Evolutionary conservation across 306 rosid genomes (phyloP).

Genomic region (Bauhinia variegata): DNA sequence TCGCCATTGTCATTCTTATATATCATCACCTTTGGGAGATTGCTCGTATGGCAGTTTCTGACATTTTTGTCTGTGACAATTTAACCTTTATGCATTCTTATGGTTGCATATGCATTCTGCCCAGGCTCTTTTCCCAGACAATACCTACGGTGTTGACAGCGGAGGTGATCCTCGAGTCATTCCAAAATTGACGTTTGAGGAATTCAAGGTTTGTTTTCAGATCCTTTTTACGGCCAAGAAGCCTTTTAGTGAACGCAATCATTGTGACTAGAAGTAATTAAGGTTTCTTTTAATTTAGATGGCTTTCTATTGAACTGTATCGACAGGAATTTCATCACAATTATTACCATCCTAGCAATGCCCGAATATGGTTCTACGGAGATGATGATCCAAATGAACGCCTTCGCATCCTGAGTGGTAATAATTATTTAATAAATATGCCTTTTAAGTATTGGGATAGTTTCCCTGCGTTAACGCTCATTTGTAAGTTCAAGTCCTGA

Average conservation of each 20-base stretch:
- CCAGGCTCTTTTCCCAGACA: constrained; percentile 97
- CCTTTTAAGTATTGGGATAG: constrained; percentile 24
- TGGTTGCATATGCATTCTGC: constrained; percentile 27
- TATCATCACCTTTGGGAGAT: constrained; percentile 1
- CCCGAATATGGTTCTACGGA: constrained; percentile 98
- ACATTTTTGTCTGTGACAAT: too few relatives aligned
- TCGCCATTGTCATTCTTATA: neutral
- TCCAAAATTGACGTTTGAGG: constrained; percentile 85
- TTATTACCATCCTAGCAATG: constrained; percentile 93
- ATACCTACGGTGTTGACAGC: constrained; percentile 92
- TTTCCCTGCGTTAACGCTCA: constrained; percentile 13
- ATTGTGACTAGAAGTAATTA: constrained; percentile 14
- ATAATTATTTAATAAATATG: constrained; percentile 13
- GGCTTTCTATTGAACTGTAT: constrained; percentile 31
- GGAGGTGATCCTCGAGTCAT: constrained; percentile 96
- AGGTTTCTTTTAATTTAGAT: neutral
- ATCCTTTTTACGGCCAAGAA: constrained; percentile 20
- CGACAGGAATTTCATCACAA: constrained; percentile 91
- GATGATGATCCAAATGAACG: constrained; percentile 95
- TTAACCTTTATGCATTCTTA: neutral
- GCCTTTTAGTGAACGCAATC: constrained; percentile 10
- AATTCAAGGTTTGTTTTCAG: constrained; percentile 73
- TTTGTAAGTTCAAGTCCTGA: constrained; percentile 10
- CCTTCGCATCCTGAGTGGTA: constrained; percentile 83
- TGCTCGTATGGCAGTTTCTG: too few relatives aligned